phyloP scores from a whole-genome alignment of 1,284 basidiomycete species.

The Omphalotus olearius region DNA sequence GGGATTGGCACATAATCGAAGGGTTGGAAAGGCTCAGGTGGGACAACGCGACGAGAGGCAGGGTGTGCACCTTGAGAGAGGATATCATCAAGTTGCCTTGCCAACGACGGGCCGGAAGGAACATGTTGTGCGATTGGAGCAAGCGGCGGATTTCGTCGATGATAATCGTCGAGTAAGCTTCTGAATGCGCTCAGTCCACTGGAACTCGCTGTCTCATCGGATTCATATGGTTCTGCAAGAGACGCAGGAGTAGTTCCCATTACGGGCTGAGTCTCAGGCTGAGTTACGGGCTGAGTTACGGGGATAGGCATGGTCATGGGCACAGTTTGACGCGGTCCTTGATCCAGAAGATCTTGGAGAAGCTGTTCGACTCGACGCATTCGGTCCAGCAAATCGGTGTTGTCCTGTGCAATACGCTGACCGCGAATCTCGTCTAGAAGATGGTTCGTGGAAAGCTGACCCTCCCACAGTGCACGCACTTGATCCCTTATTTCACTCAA shows the following conservation, averaged over 20 bases:
- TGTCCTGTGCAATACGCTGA: slow-evolving; percentile 25
- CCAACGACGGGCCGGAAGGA: slow-evolving; percentile 10
- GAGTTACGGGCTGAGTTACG: slow-evolving; percentile 14
- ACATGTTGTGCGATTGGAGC: neutral
- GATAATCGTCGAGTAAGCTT: neutral
- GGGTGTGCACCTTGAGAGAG: slow-evolving; percentile 4
- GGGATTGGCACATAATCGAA: slow-evolving; percentile 17
- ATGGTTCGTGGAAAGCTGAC: slow-evolving; percentile 52
- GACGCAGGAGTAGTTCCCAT: neutral
- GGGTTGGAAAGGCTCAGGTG: slow-evolving; percentile 12
- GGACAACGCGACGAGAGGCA: slow-evolving; percentile 1
- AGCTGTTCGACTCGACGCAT: slow-evolving; percentile 39
- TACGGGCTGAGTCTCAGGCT: slow-evolving; percentile 1
- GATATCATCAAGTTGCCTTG: slow-evolving; percentile 13
- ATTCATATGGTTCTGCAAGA: neutral
- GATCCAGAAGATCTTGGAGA: slow-evolving; percentile 30
- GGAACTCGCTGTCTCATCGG: neutral
- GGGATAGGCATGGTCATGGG: slow-evolving; percentile 16
- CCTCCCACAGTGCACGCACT: slow-evolving; percentile 48
- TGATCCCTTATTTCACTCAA: slow-evolving; percentile 50
- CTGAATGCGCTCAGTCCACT: neutral
- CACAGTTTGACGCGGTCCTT: slow-evolving; percentile 22
- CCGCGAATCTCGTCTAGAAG: slow-evolving; percentile 40
- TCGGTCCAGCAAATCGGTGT: slow-evolving; percentile 34
- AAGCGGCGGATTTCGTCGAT: neutral